Conservation (phyloP, 139 green algal genomes). For the Chlorella vulgaris region DNA sequence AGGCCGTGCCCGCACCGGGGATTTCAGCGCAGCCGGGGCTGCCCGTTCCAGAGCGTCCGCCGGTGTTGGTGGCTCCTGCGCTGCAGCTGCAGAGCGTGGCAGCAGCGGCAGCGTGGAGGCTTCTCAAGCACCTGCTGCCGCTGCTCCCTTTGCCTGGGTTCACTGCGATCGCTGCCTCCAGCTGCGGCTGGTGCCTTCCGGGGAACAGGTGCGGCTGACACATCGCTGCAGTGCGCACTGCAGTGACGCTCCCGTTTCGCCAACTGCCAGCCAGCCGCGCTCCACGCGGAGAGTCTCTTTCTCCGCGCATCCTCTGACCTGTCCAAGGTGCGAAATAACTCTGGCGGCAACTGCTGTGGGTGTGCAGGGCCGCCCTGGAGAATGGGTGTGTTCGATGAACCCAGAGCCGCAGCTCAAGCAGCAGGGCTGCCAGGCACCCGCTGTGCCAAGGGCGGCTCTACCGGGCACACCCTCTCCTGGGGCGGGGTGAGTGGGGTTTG, state of each 20-base stretch:
- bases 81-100: neutral
- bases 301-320: too few species aligned
- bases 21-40: too few species aligned
- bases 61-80: too few species aligned
- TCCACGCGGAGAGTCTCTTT: too few species aligned
- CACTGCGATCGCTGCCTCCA: slow-evolving; percentile 80
- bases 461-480: neutral
- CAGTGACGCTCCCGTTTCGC: too few species aligned
- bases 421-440: slow-evolving; percentile 36
- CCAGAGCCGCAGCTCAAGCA: slow-evolving; percentile 39
- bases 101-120: neutral
- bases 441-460: neutral
- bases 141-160: slow-evolving; percentile 44
- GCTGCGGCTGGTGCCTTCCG: slow-evolving; percentile 67
- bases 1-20: too few species aligned
- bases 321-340: slow-evolving; percentile 12
- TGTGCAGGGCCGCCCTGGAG: neutral
- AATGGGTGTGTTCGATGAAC: slow-evolving; percentile 77
- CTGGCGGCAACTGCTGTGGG: neutral
- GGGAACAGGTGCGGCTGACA: slow-evolving; percentile 18
- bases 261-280: too few species aligned
- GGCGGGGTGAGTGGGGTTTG: neutral
- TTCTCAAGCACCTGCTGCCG: neutral
- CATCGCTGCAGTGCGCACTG: too few species aligned
- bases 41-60: too few species aligned